Evolutionary conservation across 441 rosid species (phyloP), one percentile per base, ranked within the genome.

Genomic region (Populus tomentosa): DNA sequence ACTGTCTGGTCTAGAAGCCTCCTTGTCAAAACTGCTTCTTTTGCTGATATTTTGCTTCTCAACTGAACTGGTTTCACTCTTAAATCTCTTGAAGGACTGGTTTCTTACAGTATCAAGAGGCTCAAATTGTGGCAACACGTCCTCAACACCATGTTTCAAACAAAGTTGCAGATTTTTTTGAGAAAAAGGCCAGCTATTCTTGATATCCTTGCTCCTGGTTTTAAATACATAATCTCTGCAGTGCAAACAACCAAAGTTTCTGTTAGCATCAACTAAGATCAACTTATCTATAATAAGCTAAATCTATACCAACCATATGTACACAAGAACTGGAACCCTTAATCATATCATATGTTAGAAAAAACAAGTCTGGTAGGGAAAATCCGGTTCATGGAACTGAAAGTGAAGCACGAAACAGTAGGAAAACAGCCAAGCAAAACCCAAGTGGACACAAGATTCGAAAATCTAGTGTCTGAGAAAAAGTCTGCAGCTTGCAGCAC

Each of bases 171-270:
- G 85, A 74, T 83, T 94, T 77, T 88, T 86, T 72, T 33, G 24
- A 24, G 98, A 96, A 80, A 96, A 94, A 20, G 99, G 99, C 99
- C 99, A 96, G 72, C 85, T 96, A 79, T 86, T 86, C 84, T 88
- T 83, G 88, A 92, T 88, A 84, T 90, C 93, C 74, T 88, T 91
- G 86, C 87, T 88, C 82, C 99, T 80, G 75, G 91, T 80, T 67
- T 82, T 75, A 67, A 81, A 88, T 77, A 94, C 98, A 94, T 92
- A 96, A 88, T 92, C 93, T 87, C 99, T 96, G 89, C 93, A 88
- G 69, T 38, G 80, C 23, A 81, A 26, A 26, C 28, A 67, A 35
- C 11, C 40, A 63, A 62, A n/a, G 71, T 74, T 64, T 73, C 38
- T 53, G 62, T 14, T 13, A 36, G 38, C 6, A 78, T 36, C 28